Evolutionary conservation across 305 asterid genomes (phyloP).

Genomic region (Salvia sclarea): DNA sequence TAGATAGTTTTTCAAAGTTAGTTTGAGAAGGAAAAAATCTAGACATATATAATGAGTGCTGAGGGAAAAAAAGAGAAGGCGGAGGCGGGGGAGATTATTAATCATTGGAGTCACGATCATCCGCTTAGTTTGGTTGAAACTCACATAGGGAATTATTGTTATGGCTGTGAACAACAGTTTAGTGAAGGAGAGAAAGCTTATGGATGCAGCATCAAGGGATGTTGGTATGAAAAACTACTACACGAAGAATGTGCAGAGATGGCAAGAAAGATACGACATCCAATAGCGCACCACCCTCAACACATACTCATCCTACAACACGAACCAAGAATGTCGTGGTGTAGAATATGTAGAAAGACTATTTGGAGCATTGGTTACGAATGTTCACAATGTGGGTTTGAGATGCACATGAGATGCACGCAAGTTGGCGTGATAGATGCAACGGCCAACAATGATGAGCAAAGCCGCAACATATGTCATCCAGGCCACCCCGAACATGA

Average conservation of each 20-base stretch:
- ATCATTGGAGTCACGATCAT: background rate
- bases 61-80: background rate
- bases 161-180: background rate
- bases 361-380: background rate
- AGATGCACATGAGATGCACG: background rate
- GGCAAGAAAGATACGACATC: background rate
- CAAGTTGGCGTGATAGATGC: background rate
- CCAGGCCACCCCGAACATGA: background rate
- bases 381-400: background rate
- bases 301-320: background rate
- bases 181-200: background rate
- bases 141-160: background rate
- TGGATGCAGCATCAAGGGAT: background rate
- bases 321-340: background rate
- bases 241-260: background rate
- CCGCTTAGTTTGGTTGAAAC: no score
- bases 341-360: background rate
- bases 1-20: background rate
- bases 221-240: background rate
- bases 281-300: background rate
- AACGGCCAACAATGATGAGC: background rate
- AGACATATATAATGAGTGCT: background rate
- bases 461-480: background rate
- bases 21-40: no score
- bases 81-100: background rate